Evolutionary conservation across 2,329 filamentous ascomycete genomes (phyloP).

Genomic region (Phialemonium atrogriseum): DNA sequence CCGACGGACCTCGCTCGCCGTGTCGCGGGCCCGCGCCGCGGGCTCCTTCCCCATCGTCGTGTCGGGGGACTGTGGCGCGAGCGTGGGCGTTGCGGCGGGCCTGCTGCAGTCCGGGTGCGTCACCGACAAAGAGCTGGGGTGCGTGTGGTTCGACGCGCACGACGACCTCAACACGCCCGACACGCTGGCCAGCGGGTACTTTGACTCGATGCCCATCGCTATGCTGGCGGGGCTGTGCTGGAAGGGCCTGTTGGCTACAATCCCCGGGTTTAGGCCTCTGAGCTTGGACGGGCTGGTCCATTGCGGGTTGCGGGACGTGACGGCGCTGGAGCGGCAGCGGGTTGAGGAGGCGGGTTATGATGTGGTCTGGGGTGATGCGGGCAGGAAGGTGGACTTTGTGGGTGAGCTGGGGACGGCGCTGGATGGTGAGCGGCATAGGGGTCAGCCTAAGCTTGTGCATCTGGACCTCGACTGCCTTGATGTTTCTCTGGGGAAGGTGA

Average conservation of each 20-base stretch:
- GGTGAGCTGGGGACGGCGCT: constrained; percentile 3
- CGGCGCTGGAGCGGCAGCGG: constrained; percentile 18
- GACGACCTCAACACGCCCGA: constrained; percentile 29
- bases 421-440: neutral
- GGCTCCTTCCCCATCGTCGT: constrained; percentile 28
- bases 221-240: constrained; percentile 25
- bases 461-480: constrained; percentile 9
- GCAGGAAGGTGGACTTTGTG: constrained; percentile 3
- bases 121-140: constrained; percentile 15
- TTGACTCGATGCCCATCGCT: constrained; percentile 26
- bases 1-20: constrained; percentile 23
- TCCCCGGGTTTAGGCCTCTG: constrained; percentile 15
- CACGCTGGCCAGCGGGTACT: constrained; percentile 25
- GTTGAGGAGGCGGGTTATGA: constrained; percentile 21
- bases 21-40: constrained; percentile 16
- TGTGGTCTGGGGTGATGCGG: constrained; percentile 13
- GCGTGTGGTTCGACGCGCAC: constrained; percentile 34
- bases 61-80: constrained; percentile 28
- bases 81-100: constrained; percentile 26
- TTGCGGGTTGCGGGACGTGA: constrained; percentile 19
- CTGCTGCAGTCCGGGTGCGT: constrained; percentile 10
- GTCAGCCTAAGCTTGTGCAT: constrained; percentile 6
- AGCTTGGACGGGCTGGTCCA: constrained; percentile 13
- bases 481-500: constrained; percentile 6
- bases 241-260: constrained; percentile 10